Base-by-base conservation (phyloP, 768 basidiomycete genomes). In the Leucocoprinus birnbaumii region DNA sequence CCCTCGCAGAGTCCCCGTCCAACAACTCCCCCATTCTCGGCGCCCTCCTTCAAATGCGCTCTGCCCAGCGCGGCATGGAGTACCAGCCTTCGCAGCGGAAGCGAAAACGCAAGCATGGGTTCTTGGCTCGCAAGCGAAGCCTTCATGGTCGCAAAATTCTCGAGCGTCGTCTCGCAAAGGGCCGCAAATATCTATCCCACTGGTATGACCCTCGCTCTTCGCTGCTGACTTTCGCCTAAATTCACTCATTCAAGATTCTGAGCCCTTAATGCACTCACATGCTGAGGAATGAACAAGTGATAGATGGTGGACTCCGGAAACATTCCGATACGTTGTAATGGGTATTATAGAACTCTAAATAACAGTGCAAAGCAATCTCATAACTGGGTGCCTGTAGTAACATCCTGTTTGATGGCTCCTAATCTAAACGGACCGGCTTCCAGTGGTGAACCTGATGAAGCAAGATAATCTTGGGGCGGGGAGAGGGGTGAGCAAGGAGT, bases 61-160 rank as follows among this genome's bases (percentile, higher is more conserved):
- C 79, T 65, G 76, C 75, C 26, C 79, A 87, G 25, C 82, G 84
- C 42, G 95, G 95, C 42, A 81, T 84, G n/a, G 92, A 95, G 71
- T 98, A 98, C 63, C 95, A 98, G 67, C 95, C 95, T n/a, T 93
- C 90, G 0, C 94, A 96, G 69, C 81, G 94, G 40, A 91, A 90
- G 65, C 76, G 95, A 61, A 98, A 98, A 76, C 80, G 93, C 62
- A 93, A 88, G 67, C 90, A 92, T 66, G 95, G 95, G 5, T 98
- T 96, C 70, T 79, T 98, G 31, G 81, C 87, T 0, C 74, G 94
- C 56, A 84, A 87, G 68, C 79, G 79, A 61, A 82, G 77, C 8
- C 77, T 80, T 21, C 75, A 80, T 34, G 94, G 93, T 2, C 80
- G 86, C 59, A 91, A 81, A 62, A 80, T 91, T 41, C 73, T 98